These are phyloP conservation scores for Lachnellula arida DNA, from an alignment of 2,329 filamentous ascomycete species.

Conservation along the genomic window DNA sequence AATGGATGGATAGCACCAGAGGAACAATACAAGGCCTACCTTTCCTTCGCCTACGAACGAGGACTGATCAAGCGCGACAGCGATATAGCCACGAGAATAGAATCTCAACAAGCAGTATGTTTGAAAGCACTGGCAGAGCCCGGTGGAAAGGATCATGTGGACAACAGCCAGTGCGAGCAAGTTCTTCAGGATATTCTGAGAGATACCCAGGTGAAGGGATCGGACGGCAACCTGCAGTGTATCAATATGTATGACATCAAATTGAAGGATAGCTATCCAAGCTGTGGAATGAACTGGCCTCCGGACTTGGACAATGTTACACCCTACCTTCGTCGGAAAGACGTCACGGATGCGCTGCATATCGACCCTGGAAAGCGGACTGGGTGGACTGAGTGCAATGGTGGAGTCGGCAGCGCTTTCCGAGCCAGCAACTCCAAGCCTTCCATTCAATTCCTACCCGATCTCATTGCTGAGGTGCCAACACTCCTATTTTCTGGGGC, in stretches of 20 bases:
- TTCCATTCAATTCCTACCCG: conserved; percentile 69
- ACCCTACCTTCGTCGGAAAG: conserved; percentile 77
- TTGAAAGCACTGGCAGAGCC: conserved; percentile 54
- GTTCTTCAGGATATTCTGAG: conserved; percentile 71
- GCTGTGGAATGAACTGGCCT: conserved; percentile 98
- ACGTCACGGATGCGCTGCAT: conserved; percentile 77
- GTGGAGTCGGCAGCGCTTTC: conserved; percentile 71
- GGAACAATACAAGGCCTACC: conserved; percentile 86
- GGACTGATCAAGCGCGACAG: conserved; percentile 66
- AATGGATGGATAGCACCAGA: conserved; percentile 94
- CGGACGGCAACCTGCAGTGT: conserved; percentile 55
- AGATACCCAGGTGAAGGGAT: conserved; percentile 53
- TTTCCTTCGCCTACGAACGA: conserved; percentile 74
- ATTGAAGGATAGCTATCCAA: conserved; percentile 71
- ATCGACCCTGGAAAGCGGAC: conserved; percentile 75
- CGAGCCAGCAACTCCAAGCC: conserved; percentile 65
- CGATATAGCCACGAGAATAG: conserved; percentile 58
- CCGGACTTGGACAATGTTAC: conserved; percentile 74
- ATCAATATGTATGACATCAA: conserved; percentile 97
- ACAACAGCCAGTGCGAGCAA: conserved; percentile 66
- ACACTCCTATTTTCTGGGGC: conserved; percentile 89
- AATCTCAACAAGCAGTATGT: conserved; percentile 66
- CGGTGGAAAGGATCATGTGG: conserved; percentile 56
- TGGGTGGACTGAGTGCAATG: conserved; percentile 89
- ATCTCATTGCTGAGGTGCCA: conserved; percentile 69